A percentile compares a stretch with the other conserved stretches of the same genome.
Conservation (phyloP, 2,329 filamentous ascomycete genomes). For the Colletotrichum tabaci region DNA sequence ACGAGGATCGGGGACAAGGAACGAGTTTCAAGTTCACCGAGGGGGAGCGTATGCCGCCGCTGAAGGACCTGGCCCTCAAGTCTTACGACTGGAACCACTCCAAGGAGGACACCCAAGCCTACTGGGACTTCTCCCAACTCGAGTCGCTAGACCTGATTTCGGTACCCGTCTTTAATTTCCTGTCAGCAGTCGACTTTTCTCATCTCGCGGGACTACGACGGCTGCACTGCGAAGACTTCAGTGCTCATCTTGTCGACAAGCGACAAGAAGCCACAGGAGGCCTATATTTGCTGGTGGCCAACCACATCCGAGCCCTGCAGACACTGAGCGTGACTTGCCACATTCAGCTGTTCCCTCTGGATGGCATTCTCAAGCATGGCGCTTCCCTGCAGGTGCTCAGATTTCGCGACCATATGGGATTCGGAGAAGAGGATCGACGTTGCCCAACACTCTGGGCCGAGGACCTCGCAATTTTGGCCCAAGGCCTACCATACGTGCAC, state of each 20-base stretch:
- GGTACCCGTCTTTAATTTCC: slow-evolving; percentile 61
- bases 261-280: slow-evolving; percentile 57
- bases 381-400: slow-evolving; percentile 55
- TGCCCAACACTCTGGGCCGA: slow-evolving; percentile 58
- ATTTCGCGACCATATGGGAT: slow-evolving; percentile 63
- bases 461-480: slow-evolving; percentile 54
- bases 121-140: slow-evolving; percentile 65
- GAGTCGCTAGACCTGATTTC: slow-evolving; percentile 58
- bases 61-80: slow-evolving; percentile 58
- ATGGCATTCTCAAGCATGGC: slow-evolving; percentile 57
- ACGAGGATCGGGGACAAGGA: slow-evolving; percentile 61
- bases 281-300: slow-evolving; percentile 56
- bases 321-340: slow-evolving; percentile 60
- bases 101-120: slow-evolving; percentile 52
- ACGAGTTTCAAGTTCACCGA: slow-evolving; percentile 58
- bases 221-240: slow-evolving; percentile 62
- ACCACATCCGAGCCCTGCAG: slow-evolving; percentile 55
- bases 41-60: slow-evolving; percentile 59
- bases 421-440: slow-evolving; percentile 57
- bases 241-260: slow-evolving; percentile 55
- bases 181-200: slow-evolving; percentile 56
- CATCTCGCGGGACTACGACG: slow-evolving; percentile 55
- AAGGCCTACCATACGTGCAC: slow-evolving; percentile 51
- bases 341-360: slow-evolving; percentile 56
- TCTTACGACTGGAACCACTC: slow-evolving; percentile 67